phyloP scores from a whole-genome alignment of 305 asterid species.

The Rubia peregrina region DNA sequence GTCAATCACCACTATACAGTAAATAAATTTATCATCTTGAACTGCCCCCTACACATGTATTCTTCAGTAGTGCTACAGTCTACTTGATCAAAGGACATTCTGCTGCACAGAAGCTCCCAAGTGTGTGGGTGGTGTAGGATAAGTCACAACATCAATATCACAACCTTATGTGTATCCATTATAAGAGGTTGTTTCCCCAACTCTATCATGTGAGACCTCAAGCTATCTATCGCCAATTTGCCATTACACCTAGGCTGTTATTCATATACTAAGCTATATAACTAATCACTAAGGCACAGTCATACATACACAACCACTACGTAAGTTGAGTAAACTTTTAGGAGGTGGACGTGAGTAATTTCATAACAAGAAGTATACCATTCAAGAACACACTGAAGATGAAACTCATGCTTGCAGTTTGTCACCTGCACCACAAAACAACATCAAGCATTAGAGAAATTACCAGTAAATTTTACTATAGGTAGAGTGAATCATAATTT shows the following conservation, averaged over 20 bases:
- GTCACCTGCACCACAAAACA: conserved; percentile 52
- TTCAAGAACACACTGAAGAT: conserved; percentile 82
- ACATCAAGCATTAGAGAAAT: background rate
- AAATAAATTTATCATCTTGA: background rate
- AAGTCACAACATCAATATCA: background rate
- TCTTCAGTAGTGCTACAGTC: too few species aligned
- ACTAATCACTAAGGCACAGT: background rate
- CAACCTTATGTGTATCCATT: background rate
- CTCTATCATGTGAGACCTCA: background rate
- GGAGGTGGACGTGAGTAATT: background rate
- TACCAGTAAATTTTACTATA: too few species aligned
- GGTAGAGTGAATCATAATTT: background rate
- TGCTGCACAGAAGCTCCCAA: background rate
- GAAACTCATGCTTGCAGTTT: conserved; percentile 83
- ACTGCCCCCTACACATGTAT: background rate
- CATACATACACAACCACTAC: background rate
- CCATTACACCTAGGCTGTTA: background rate
- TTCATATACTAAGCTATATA: background rate
- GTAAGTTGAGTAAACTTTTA: background rate
- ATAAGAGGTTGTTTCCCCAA: background rate
- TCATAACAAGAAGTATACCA: conserved; percentile 34
- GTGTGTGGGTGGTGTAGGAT: background rate
- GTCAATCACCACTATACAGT: background rate
- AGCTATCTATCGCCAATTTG: background rate
- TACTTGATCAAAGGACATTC: background rate